Conservation (phyloP, 1,284 basidiomycete genomes). For the Cutaneotrichosporon daszewskae region DNA sequence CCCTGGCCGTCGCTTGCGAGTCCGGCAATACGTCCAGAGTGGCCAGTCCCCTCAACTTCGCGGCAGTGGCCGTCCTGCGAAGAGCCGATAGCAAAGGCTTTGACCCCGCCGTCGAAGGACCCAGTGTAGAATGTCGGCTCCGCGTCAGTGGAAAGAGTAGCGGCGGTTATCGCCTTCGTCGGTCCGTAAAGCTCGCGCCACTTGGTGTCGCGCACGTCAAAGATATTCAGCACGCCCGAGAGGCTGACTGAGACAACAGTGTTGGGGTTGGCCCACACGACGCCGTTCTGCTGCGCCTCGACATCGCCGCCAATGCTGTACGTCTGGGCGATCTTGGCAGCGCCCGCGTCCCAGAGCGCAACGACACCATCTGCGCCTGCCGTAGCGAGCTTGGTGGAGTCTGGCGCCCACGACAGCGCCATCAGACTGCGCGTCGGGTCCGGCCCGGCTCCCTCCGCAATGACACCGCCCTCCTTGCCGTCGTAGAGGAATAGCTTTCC, state of each 20-base stretch:
- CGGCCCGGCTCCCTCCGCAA: constrained; percentile 60
- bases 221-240: constrained; percentile 74
- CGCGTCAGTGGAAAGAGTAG: constrained; percentile 48
- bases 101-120: constrained; percentile 73
- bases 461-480: constrained; percentile 77
- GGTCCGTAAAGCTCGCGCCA: constrained; percentile 65
- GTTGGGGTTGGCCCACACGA: constrained; percentile 67
- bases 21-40: constrained; percentile 65
- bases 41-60: constrained; percentile 60
- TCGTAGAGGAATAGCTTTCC: constrained; percentile 85
- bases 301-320: constrained; percentile 69
- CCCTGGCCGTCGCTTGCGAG: constrained; percentile 52
- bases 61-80: constrained; percentile 49
- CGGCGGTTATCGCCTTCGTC: constrained; percentile 70
- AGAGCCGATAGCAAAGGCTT: constrained; percentile 53
- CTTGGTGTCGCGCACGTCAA: constrained; percentile 67
- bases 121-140: constrained; percentile 67
- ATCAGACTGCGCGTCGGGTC: constrained; percentile 57
- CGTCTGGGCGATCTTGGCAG: constrained; percentile 59
- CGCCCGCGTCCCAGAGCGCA: constrained; percentile 79
- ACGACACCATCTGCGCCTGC: constrained; percentile 84
- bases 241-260: constrained; percentile 80
- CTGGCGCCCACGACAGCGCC: constrained; percentile 69
- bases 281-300: constrained; percentile 76
- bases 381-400: constrained; percentile 68